phyloP scores from a whole-genome alignment of 108 stramenopile species.

The Nitzschia palea region DNA sequence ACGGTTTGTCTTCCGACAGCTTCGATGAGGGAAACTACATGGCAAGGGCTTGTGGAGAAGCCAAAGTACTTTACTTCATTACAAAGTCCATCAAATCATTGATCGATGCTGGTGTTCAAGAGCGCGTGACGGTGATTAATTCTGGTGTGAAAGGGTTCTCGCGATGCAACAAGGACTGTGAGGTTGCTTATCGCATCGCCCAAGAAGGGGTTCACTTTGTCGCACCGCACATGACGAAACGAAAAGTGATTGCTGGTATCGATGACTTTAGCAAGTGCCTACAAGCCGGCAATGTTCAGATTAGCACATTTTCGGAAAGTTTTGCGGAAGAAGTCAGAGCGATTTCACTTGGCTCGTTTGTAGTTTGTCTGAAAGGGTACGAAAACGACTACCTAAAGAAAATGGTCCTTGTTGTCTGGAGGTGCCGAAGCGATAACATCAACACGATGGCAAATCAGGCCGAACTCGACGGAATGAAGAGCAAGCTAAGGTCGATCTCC shows the following conservation, averaged over 20 bases:
- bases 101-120: slow-evolving; percentile 73
- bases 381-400: slow-evolving; percentile 73
- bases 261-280: slow-evolving; percentile 76
- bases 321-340: slow-evolving; percentile 44
- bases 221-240: slow-evolving; percentile 80
- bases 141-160: slow-evolving; percentile 81
- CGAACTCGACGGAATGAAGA: slow-evolving; percentile 72
- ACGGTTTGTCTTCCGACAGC: slow-evolving; percentile 55
- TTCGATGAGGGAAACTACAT: slow-evolving; percentile 75
- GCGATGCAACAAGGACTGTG: slow-evolving; percentile 60
- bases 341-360: slow-evolving; percentile 69
- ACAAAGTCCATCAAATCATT: slow-evolving; percentile 62
- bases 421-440: slow-evolving; percentile 54
- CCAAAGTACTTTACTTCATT: slow-evolving; percentile 79
- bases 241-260: slow-evolving; percentile 51
- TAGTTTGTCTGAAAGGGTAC: slow-evolving; percentile 70
- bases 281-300: slow-evolving; percentile 29
- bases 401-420: slow-evolving; percentile 77
- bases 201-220: slow-evolving; percentile 84
- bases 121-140: slow-evolving; percentile 70
- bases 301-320: slow-evolving; percentile 44
- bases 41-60: slow-evolving; percentile 67
- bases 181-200: slow-evolving; percentile 54
- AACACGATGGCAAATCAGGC: slow-evolving; percentile 77
- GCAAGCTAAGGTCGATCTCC: slow-evolving; percentile 46